Base-by-base conservation (phyloP, 2,329 filamentous ascomycete genomes). In the Cordyceps cicadae region DNA sequence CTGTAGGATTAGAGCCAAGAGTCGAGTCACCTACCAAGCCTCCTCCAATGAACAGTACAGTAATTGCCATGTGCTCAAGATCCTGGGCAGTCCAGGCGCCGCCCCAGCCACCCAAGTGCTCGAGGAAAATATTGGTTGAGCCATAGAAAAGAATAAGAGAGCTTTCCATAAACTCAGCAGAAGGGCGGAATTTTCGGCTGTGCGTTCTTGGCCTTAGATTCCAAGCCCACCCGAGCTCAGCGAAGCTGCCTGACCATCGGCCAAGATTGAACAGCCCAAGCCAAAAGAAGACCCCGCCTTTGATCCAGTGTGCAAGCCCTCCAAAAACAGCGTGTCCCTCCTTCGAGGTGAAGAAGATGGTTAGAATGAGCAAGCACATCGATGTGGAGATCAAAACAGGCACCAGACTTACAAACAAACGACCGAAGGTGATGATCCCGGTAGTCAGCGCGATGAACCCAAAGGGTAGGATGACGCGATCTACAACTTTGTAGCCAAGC, bases 261-360 rank as follows among this genome's bases (percentile, higher is more conserved):
- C 91, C 92, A 4, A 97, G 80, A 0, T 90, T 96, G 63, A 97
- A 76, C 21, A 96, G 75, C 9, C 93, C 93, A 64, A 95, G 90
- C 87, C 90, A 94, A 76, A 97, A 91, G 78, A 97, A 97, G 59
- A 97, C 88, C 3, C 90, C 90, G 51, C 93, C 93, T 72, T 97
- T 97, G 72, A 97, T 86, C 77, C 90, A 96, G 70, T 97, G 93
- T 8, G 93, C 93, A 48, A 97, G 79, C 2, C 93, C 91, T 66
- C 87, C 92, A 77, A 93, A 95, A 61, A 97, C 77, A 3, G 79
- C 79, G 24, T 73, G 72, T 5, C 83, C 87, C 71, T 88, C 86
- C 88, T 92, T 65, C 21, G 41, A 21, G 29, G n/a, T 12, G 3
- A 46, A 24, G 21, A 19, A 34, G 15, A 45, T 1, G 7, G 19